These are phyloP conservation scores for Aspergillus bertholletiae DNA, from an alignment of 495 filamentous ascomycete genomes.

Conservation along the genomic window DNA sequence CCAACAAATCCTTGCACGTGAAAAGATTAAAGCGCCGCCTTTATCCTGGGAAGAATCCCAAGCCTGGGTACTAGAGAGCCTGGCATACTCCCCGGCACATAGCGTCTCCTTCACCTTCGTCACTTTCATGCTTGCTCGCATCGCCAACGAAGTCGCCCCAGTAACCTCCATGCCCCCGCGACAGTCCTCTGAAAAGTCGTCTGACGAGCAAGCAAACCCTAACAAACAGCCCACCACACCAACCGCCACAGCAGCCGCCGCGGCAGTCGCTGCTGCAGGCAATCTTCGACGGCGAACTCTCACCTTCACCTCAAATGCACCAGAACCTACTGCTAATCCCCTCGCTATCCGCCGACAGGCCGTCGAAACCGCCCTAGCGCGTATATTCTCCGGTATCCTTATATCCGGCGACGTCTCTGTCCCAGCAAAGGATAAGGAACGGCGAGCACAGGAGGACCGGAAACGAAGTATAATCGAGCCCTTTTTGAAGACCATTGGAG, in stretches of 20 bases:
- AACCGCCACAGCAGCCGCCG: slow-evolving; percentile 13
- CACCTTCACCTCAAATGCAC: slow-evolving; percentile 11
- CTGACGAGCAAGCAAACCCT: slow-evolving; percentile 4
- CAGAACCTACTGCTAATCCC: slow-evolving; percentile 2
- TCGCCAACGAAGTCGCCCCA: slow-evolving; percentile 45
- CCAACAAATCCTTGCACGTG: slow-evolving; percentile 49
- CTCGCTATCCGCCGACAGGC: slow-evolving; percentile 27
- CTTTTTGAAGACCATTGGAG: slow-evolving; percentile 41
- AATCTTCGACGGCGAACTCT: slow-evolving; percentile 32
- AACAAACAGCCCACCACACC: slow-evolving; percentile 7
- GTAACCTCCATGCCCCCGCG: slow-evolving; percentile 20
- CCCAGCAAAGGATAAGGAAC: slow-evolving; percentile 41
- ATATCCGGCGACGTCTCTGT: slow-evolving; percentile 28
- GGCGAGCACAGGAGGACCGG: slow-evolving; percentile 35
- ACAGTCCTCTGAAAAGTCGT: slow-evolving; percentile 1
- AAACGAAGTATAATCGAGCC: slow-evolving; percentile 42
- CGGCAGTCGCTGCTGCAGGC: slow-evolving; percentile 30
- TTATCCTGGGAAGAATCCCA: slow-evolving; percentile 60
- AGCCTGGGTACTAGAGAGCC: slow-evolving; percentile 65
- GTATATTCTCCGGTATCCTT: slow-evolving; percentile 32
- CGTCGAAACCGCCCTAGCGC: slow-evolving; percentile 32
- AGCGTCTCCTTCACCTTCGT: slow-evolving; percentile 85
- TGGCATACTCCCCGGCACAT: slow-evolving; percentile 68
- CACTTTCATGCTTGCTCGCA: slow-evolving; percentile 65
- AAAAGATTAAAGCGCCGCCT: slow-evolving; percentile 44